Base-by-base conservation (phyloP, 192 early-diverging fungal genomes). In the Coemansia sp. region DNA sequence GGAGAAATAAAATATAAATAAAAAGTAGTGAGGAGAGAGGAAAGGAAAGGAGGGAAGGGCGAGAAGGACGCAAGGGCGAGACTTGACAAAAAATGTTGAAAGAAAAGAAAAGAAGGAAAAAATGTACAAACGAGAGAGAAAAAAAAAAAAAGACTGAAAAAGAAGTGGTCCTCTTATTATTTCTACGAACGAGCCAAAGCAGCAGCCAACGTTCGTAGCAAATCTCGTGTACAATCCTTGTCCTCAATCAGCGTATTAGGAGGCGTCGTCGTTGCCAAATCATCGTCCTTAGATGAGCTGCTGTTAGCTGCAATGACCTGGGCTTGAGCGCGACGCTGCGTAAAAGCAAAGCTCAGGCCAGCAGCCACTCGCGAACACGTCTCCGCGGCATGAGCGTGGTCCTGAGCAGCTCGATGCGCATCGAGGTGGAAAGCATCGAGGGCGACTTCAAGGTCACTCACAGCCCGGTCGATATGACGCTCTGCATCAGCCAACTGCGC, bases 401-500 rank as follows among this genome's bases (percentile, higher is more conserved):
- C 44, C 58, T 71, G 68, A 6, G 53, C 39, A 0, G 72, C 55
- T 2, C 72, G 62, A 32, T 82, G 80, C 72, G 77, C 73, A 38
- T 77, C 75, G 39, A 82, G 42, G 31, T 73, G 68, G 36, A 82
- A 70, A 9, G 80, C 68, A 46, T 82, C 80, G 34, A 82, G 75
- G 42, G 63, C 71, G 19, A 82, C 38, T 59, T 82, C 71, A 15
- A 82, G 45, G 34, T 82, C 80, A 9, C 32, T 11, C 36, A 62
- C 61, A 4, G 80, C 75, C 4, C 14, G 61, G n/a, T 36, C 63
- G 11, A 82, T 69, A 12, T 66, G 68, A 11, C n/a, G 21, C 63
- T 82, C 80, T 1, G 80, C 68, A 12, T 25, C 50, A 2, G 31
- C 51, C 7, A 76, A 12, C 38, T 81, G 70, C 0, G 31, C 38